Conservation (phyloP, 305 asterid species). For the Rubia tinctorum region DNA sequence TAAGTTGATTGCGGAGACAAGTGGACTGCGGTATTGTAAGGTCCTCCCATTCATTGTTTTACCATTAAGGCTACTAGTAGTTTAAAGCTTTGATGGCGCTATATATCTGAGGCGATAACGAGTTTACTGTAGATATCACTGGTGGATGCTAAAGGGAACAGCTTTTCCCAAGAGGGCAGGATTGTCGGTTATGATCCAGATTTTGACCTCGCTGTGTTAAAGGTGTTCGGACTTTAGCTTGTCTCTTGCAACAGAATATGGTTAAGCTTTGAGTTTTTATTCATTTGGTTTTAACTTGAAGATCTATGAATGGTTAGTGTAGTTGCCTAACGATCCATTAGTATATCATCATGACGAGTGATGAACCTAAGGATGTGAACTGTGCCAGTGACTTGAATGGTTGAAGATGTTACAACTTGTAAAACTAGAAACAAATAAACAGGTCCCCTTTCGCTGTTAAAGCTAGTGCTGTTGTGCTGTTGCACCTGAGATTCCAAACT, state of each 20-base stretch:
- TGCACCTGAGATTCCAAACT: no score
- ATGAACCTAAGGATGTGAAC: background rate
- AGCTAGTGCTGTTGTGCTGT: no score
- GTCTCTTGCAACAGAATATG: no score
- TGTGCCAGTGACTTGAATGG: background rate
- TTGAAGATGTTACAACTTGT: background rate
- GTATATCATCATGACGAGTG: background rate
- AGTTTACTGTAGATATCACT: constrained; percentile 45
- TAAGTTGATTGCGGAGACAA: constrained; percentile 66
- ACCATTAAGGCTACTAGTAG: background rate
- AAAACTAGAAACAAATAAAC: no score
- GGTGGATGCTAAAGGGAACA: constrained; percentile 62
- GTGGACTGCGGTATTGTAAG: constrained; percentile 89
- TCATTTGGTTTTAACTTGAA: background rate
- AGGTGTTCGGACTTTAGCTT: constrained; percentile 37
- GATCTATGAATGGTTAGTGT: background rate
- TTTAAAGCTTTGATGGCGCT: background rate
- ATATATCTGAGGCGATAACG: background rate
- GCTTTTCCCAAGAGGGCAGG: constrained; percentile 51
- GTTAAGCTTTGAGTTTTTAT: background rate
- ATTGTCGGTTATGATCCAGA: constrained; percentile 80
- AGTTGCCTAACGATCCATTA: background rate
- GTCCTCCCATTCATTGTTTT: constrained; percentile 34
- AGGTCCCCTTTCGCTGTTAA: background rate
- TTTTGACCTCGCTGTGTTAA: constrained; percentile 77